Evolutionary conservation across 2,329 filamentous ascomycete genomes (phyloP).

Genomic region (Aspergillus bombycis): DNA sequence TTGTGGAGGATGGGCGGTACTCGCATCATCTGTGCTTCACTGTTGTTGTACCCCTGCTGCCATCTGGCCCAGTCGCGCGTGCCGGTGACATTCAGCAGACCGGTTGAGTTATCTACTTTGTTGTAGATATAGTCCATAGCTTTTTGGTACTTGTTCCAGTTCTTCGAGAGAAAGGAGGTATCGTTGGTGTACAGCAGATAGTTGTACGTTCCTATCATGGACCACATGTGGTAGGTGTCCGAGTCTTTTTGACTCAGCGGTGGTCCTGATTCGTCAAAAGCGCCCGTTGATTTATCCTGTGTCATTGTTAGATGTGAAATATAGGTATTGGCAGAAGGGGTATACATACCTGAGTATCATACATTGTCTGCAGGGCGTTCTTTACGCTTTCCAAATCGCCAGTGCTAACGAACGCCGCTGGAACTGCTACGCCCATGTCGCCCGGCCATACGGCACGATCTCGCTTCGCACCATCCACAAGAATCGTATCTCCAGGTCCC

Average conservation of each 20-base stretch:
- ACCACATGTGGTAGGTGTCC: constrained; percentile 52
- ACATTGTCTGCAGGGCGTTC: constrained; percentile 54
- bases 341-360: constrained; percentile 43
- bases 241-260: constrained; percentile 37
- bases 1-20: neutral
- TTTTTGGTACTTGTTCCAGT: constrained; percentile 54
- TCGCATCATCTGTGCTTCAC: constrained; percentile 55
- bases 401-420: constrained; percentile 46
- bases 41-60: constrained; percentile 55
- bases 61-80: constrained; percentile 56
- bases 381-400: constrained; percentile 51
- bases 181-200: constrained; percentile 62
- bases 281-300: constrained; percentile 34
- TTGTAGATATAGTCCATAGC: constrained; percentile 52
- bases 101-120: constrained; percentile 49
- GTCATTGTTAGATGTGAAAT: constrained; percentile 2
- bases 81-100: constrained; percentile 55
- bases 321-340: neutral
- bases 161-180: constrained; percentile 48
- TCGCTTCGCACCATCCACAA: constrained; percentile 49
- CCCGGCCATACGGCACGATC: constrained; percentile 52
- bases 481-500: constrained; percentile 45
- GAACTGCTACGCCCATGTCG: constrained; percentile 56
- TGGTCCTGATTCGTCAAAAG: constrained; percentile 40
- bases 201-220: constrained; percentile 61